phyloP scores from a whole-genome alignment of 495 filamentous ascomycete genomes.

The Ramalina intermedia region DNA sequence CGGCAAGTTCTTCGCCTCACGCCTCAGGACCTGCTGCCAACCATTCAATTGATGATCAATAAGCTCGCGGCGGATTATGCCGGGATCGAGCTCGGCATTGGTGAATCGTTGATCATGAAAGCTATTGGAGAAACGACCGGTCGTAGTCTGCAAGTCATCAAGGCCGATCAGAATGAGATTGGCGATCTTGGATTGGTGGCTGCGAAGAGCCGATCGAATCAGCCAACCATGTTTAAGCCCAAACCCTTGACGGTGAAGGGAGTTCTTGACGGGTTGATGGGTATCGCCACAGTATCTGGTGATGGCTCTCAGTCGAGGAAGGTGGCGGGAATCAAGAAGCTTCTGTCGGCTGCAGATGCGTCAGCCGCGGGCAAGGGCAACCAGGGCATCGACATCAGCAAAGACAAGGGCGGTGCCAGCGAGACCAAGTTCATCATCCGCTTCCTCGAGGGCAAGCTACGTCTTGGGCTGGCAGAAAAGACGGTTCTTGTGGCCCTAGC shows the following conservation, averaged over 20 bases:
- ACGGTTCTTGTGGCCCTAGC: slow-evolving; percentile 79
- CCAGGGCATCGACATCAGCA: slow-evolving; percentile 68
- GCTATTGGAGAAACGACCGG: slow-evolving; percentile 91
- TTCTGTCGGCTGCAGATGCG: slow-evolving; percentile 74
- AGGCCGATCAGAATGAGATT: slow-evolving; percentile 87
- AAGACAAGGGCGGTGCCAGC: slow-evolving; percentile 85
- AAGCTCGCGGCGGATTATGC: slow-evolving; percentile 94
- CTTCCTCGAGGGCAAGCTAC: slow-evolving; percentile 84
- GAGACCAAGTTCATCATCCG: slow-evolving; percentile 90
- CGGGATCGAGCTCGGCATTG: slow-evolving; percentile 90
- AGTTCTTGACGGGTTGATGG: slow-evolving; percentile 78
- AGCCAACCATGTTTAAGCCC: slow-evolving; percentile 94
- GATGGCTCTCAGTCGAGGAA: slow-evolving; percentile 83
- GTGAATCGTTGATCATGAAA: slow-evolving; percentile 96
- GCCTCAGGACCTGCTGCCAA: slow-evolving; percentile 72
- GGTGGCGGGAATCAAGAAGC: slow-evolving; percentile 86
- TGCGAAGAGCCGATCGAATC: slow-evolving; percentile 83
- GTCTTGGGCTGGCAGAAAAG: slow-evolving; percentile 82
- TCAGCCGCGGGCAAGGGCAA: slow-evolving; percentile 48
- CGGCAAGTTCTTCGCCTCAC: slow-evolving; percentile 86
- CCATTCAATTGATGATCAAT: slow-evolving; percentile 90
- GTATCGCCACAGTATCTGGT: slow-evolving; percentile 72
- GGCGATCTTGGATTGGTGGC: slow-evolving; percentile 91
- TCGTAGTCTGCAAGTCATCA: slow-evolving; percentile 72
- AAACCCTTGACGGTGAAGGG: slow-evolving; percentile 76